Base-by-base conservation (phyloP, 2,329 filamentous ascomycete species). In the Paraconiothyrium brasiliense region DNA sequence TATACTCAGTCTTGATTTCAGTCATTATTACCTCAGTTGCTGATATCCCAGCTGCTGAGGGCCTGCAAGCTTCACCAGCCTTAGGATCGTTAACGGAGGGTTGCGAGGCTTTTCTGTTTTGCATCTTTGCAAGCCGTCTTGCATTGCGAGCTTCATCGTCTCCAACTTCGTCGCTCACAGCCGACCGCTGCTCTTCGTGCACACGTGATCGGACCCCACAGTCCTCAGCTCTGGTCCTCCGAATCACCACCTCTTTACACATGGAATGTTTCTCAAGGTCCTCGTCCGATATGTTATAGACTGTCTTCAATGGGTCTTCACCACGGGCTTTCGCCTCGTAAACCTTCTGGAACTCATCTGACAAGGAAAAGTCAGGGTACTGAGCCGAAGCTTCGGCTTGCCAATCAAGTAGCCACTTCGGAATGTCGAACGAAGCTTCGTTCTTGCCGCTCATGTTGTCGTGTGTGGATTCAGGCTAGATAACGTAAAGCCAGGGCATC, bases 71-170 rank as follows among this genome's bases (percentile, higher is more conserved):
- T 13, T 16, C 41, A 27, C 39, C 41, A 44, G 24, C 10, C 32
- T 39, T 32, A 9, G 54, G 37, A 30, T 27, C n/a, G 16, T 16
- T 16, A 20, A 22, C 47, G 30, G 30, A 34, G 4, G 16, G 13
- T 16, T 35, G 9, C 20, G 22, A 20, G 11, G 34, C 50, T 20
- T 43, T 54, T 11, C 35, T 54, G 35, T 43, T 24, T 8, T 54
- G 2, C 2, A 35, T 1, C 35, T 54, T 54, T n/a, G 34, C 50
- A 8, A 27, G 50, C 11, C 34, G 50, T 8, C 35, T 27, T 30
- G 50, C 35, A 30, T 54, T 20, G 37, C 50, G 50, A 54, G 20
- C n/a, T 27, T 27, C 34, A 54, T 41, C 35, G 16, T 27, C 35
- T 16, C 11, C 50, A 1, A 5, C 35, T 41, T 30, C 22, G 13